phyloP scores from a whole-genome alignment of 2,329 filamentous ascomycete species.

The Simplicillium sp. region DNA sequence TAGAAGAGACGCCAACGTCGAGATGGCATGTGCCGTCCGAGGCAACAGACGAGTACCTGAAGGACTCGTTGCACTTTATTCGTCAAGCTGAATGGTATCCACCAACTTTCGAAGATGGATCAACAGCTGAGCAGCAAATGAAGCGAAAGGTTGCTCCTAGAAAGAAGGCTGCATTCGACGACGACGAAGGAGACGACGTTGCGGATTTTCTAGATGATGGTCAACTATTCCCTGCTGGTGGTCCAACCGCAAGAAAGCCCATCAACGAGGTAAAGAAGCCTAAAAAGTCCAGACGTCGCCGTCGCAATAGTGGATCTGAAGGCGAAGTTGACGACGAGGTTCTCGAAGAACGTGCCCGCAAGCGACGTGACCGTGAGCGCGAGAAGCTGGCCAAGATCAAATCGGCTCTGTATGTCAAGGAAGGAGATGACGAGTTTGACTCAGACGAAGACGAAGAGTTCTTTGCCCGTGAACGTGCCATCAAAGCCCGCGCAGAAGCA shows the following conservation, averaged over 20 bases:
- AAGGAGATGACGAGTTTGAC: conserved; percentile 85
- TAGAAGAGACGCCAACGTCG: conserved; percentile 65
- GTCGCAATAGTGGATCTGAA: conserved; percentile 16
- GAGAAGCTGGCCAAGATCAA: conserved; percentile 76
- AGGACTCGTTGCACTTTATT: conserved; percentile 62
- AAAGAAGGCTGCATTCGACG: conserved; percentile 56
- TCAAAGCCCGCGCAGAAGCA: conserved; percentile 43
- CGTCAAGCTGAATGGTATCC: conserved; percentile 71
- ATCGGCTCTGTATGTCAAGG: conserved; percentile 70
- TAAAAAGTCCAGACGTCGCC: conserved; percentile 34
- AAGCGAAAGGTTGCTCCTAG: conserved; percentile 54
- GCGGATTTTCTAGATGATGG: conserved; percentile 38
- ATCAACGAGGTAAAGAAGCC: conserved; percentile 50
- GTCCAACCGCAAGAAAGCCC: conserved; percentile 47
- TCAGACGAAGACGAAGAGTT: conserved; percentile 61
- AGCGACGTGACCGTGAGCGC: conserved; percentile 57
- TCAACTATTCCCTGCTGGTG: conserved; percentile 59
- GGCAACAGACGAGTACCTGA: conserved; percentile 54
- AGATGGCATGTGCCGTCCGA: conserved; percentile 67
- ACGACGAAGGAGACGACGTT: conserved; percentile 55
- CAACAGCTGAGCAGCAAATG: conserved; percentile 68
- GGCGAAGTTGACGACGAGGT: conserved; percentile 50
- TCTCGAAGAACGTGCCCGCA: conserved; percentile 53
- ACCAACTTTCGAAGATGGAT: conserved; percentile 65
- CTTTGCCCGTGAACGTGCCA: conserved; percentile 58